Evolutionary conservation across 2,329 filamentous ascomycete genomes (phyloP).

Genomic region (Metarhizium sp.): DNA sequence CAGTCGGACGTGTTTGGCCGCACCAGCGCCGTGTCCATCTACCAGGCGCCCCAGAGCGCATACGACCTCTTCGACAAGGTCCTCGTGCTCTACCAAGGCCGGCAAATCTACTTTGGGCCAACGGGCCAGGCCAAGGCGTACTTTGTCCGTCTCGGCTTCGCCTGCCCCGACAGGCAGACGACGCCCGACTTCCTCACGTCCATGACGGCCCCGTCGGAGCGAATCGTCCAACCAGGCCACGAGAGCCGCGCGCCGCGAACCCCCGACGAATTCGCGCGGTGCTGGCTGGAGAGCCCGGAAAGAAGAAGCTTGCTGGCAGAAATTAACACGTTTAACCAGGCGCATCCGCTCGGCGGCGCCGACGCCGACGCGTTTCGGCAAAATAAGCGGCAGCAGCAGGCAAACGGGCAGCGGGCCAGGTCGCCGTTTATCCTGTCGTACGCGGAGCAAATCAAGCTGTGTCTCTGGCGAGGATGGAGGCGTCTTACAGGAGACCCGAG

Average conservation of each 20-base stretch:
- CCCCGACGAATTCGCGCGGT: not conserved
- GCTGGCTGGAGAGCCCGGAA: too few relatives aligned
- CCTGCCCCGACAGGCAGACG: constrained; percentile 43
- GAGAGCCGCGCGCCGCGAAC: not conserved
- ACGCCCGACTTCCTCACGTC: constrained; percentile 62
- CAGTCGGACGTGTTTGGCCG: too few relatives aligned
- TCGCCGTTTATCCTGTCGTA: too few relatives aligned
- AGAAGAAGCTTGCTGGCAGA: too few relatives aligned
- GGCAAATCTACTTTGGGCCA: constrained; percentile 29
- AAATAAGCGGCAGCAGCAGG: too few relatives aligned
- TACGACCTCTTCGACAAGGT: constrained; percentile 55
- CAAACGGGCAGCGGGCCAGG: too few relatives aligned
- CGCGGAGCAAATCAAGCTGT: too few relatives aligned
- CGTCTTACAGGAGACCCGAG: too few relatives aligned
- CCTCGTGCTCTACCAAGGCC: constrained; percentile 56
- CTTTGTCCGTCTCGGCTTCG: constrained; percentile 40
- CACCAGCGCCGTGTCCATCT: not conserved
- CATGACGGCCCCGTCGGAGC: constrained; percentile 30
- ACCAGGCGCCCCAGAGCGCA: constrained; percentile 20
- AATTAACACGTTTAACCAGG: constrained; percentile 3
- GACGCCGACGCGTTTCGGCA: too few relatives aligned
- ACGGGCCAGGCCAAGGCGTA: constrained; percentile 15
- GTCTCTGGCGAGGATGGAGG: too few relatives aligned
- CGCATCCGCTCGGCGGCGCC: too few relatives aligned
- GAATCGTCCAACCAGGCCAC: constrained; percentile 13